Evolutionary conservation across 768 basidiomycete species (phyloP), one percentile per base, ranked within the genome.

Genomic region (Lentinula raphanica): DNA sequence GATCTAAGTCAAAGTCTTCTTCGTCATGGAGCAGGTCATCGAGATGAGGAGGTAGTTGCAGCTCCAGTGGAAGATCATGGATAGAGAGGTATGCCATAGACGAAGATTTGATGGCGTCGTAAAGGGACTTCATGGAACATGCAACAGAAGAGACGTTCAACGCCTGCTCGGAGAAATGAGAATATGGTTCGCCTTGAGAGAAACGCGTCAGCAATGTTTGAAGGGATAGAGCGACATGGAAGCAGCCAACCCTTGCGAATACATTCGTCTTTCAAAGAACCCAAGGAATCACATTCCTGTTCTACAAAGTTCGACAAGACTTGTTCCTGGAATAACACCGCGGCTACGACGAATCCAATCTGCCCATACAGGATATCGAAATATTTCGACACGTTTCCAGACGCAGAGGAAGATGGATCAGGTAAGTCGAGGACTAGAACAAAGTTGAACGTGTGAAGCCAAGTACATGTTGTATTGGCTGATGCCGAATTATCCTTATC

Each of bases 251-350:
- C 86, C 78, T 83, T 83, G 12, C 80, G 76, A 3, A 86, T 75
- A 60, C 79, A 87, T 4, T 79, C 79, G 46, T 96, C 94, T 62
- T 88, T 86, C 49, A 94, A 70, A 12, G 82, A 68, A 19, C 84
- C 81, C 17, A 98, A 76, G 12, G 73, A 69, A 56, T 90, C 90
- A 31, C 89, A 90, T 67, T 98, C 88, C 44, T 72, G 70, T 60
- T 94, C 92, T 1, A 99, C 90, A 70, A 90, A 98, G 66, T 90
- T 88, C 31, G 85, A 85, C 53, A 88, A 71, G 3, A 92, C 87
- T 71, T 99, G 96, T 67, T 97, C 88, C 67, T 93, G 90, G 64
- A 88, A 95, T 44, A 98, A 77, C 8, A 95, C 93, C 5, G 96
- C 97, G 2, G 95, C 93, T 61, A 93, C 77, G 2, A 90, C 88